A percentile compares a stretch with the other conserved stretches of the same genome.
Conservation (phyloP, 768 basidiomycete genomes). For the Collybia sp. region DNA sequence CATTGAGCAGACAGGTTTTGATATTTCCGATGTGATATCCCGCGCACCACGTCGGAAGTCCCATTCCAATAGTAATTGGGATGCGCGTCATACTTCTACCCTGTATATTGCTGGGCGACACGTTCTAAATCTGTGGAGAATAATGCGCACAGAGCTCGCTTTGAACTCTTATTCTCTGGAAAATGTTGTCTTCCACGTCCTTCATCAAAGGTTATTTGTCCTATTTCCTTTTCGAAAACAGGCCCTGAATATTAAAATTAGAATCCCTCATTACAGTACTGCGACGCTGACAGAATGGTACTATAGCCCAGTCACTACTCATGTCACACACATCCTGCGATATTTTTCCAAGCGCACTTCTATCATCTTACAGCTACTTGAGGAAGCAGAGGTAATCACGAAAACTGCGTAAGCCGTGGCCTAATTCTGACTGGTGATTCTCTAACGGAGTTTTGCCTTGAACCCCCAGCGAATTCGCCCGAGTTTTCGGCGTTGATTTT, state of each 20-base stretch:
- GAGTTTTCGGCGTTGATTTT: conserved; percentile 97
- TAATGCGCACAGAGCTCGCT: conserved; percentile 82
- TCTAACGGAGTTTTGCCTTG: background rate
- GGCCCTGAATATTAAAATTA: conserved; percentile 18
- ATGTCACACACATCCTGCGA: conserved; percentile 48
- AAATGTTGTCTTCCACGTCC: conserved; percentile 79
- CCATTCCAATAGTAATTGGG: conserved; percentile 61
- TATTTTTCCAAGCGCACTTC: conserved; percentile 64
- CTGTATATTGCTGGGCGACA: conserved; percentile 87
- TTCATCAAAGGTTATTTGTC: conserved; percentile 62
- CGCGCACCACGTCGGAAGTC: conserved; percentile 55
- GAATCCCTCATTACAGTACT: conserved; percentile 72
- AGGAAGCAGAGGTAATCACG: conserved; percentile 75
- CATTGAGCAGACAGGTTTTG: conserved; percentile 49
- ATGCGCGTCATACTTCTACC: conserved; percentile 66
- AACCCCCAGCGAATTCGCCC: conserved; percentile 83
- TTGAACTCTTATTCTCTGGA: conserved; percentile 84
- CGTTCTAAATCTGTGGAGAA: conserved; percentile 88
- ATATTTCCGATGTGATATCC: conserved; percentile 68
- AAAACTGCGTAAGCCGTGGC: conserved; percentile 74
- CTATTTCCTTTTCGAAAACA: background rate
- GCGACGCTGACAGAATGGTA: conserved; percentile 68
- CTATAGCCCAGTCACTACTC: conserved; percentile 49
- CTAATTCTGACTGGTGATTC: background rate
- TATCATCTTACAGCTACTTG: conserved; percentile 76